Evolutionary conservation across 352 stramenopile species (phyloP).

Genomic region (Saprolegnia parasitica): DNA sequence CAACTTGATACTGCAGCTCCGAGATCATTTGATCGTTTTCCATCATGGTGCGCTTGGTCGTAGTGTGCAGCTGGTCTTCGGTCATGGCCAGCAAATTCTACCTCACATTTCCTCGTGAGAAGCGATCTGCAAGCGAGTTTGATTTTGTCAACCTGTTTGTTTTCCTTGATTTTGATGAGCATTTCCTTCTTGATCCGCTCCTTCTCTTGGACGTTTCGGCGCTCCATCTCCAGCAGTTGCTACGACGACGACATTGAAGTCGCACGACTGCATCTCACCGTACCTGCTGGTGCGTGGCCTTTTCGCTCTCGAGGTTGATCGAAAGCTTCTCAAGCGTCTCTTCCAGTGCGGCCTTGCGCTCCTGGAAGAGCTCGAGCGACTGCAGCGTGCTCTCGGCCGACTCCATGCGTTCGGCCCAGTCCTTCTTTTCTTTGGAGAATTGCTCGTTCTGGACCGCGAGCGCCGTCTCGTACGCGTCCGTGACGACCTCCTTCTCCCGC

Average conservation of each 20-base stretch:
- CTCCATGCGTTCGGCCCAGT: slow-evolving; percentile 31
- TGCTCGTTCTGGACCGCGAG: slow-evolving; percentile 29
- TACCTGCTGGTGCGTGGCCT: slow-evolving; percentile 14
- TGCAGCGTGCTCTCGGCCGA: slow-evolving; percentile 40
- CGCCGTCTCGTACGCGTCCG: slow-evolving; percentile 31
- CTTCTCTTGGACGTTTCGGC: slow-evolving; percentile 54
- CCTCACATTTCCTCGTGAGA: too few relatives aligned
- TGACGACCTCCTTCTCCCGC: slow-evolving; percentile 26
- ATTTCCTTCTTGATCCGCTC: slow-evolving; percentile 71
- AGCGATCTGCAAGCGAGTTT: slow-evolving; percentile 17
- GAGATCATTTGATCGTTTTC: slow-evolving; percentile 76
- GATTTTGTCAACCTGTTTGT: slow-evolving; percentile 29
- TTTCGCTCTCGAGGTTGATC: slow-evolving; percentile 31
- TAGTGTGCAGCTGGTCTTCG: slow-evolving; percentile 59
- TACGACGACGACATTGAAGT: slow-evolving; percentile 33
- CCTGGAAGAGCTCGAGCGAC: slow-evolving; percentile 48
- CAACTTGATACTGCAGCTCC: slow-evolving; percentile 44
- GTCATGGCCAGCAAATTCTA: slow-evolving; percentile 50
- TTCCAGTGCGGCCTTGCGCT: slow-evolving; percentile 50
- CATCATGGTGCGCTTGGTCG: slow-evolving; percentile 72
- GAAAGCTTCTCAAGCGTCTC: slow-evolving; percentile 39
- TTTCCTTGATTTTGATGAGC: slow-evolving; percentile 42
- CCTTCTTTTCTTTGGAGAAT: slow-evolving; percentile 30
- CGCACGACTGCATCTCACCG: slow-evolving; percentile 27
- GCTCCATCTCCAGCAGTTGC: slow-evolving; percentile 44